Base-by-base conservation (phyloP, 148 eudicot species). In the Tetragonia tetragonoides region DNA sequence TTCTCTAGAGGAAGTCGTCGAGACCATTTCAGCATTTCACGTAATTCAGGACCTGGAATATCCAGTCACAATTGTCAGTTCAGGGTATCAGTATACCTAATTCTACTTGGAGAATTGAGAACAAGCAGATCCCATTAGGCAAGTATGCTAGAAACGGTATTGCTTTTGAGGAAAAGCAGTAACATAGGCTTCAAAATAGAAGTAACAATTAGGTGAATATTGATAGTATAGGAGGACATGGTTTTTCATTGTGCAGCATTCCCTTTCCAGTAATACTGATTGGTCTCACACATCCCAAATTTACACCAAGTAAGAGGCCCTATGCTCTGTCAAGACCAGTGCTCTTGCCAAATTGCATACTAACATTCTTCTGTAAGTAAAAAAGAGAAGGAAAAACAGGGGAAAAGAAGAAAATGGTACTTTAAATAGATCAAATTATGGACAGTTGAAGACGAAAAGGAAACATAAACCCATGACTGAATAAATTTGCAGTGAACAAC, bases 1-100 rank as follows among this genome's bases (percentile, higher is more conserved):
- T 94, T 93, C 82, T 88, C 95, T 78, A 90, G 79, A 80, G 95
- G 95, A 63, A 94, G 87, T 41, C 91, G 91, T 59, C 89, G 92
- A 54, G 98, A 89, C 97, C 98, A 92, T 49, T 89, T 88, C 81
- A 94, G 78, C 80, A 94, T 74, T 77, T 86, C 78, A 34, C 85
- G 88, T 56, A 94, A 77, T 41, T 90, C 92, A 82, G 80, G 83
- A 79, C 94, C 98, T 91, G 84, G 62, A 76, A 83, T 78, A 79
- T 34, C 7, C 67, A 81, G 54, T 17, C 74, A 61, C 15, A 7
- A 12, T 24, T 54, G 34, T 67, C 49, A 56, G 20, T 74, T 57
- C 41, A 72, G 11, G 23, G 40, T 61, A 69, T 34, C n/a, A 56
- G 61, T 56, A 56, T 15, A 2, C 61, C 17, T 16, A 17, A 56